phyloP scores from a whole-genome alignment of 1,284 basidiomycete species.

The Leccinum proliferum region DNA sequence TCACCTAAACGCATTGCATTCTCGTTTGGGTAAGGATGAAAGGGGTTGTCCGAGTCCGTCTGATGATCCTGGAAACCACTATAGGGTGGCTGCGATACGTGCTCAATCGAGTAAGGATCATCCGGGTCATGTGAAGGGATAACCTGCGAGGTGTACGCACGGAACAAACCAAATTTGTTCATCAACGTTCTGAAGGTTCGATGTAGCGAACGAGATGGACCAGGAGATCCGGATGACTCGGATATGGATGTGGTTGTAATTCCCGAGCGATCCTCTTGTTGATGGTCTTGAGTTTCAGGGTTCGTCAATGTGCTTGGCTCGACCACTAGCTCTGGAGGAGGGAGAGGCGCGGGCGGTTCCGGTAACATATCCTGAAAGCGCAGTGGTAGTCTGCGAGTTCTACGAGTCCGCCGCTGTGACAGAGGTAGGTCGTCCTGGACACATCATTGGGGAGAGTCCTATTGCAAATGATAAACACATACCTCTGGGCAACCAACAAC shows the following conservation, averaged over 20 bases:
- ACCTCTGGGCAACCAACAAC: not conserved
- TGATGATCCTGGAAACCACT: not conserved
- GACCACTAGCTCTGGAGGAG: not conserved
- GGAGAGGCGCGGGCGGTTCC: not conserved
- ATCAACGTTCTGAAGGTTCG: not conserved
- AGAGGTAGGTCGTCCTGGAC: not conserved
- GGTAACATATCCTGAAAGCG: not conserved
- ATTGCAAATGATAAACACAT: not conserved
- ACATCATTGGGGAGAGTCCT: not conserved
- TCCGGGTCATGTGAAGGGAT: conserved; percentile 4
- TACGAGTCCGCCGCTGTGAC: not conserved
- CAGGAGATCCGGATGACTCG: not conserved
- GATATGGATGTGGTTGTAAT: not conserved
- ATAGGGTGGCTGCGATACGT: not conserved
- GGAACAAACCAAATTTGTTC: conserved; percentile 7
- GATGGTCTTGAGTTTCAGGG: not conserved
- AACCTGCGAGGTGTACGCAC: not conserved
- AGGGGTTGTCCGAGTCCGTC: not conserved
- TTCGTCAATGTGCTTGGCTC: not conserved
- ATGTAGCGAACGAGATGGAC: not conserved
- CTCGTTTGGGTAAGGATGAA: conserved; percentile 9
- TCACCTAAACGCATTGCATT: not conserved
- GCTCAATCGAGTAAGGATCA: not conserved
- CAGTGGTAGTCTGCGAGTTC: not conserved
- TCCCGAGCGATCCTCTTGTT: not conserved